Evolutionary conservation across 192 early-diverging fungal species (phyloP).

Genomic region (Podila clonocystis): DNA sequence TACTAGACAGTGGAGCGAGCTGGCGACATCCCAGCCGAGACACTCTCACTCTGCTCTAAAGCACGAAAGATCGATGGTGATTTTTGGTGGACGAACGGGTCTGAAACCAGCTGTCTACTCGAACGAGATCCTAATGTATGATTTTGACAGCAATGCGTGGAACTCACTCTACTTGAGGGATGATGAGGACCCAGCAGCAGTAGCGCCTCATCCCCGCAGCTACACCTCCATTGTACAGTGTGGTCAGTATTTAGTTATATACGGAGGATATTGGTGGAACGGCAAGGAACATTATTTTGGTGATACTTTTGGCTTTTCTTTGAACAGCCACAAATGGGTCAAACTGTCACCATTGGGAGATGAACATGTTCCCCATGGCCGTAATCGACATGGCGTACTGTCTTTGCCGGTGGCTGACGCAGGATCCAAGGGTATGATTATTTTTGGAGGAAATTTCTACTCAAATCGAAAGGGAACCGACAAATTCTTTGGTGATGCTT

Average conservation of each 20-base stretch:
- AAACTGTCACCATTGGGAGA: conserved; percentile 18
- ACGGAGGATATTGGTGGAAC: conserved; percentile 29
- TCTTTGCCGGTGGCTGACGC: conserved; percentile 5
- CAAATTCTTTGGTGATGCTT: conserved; percentile 30
- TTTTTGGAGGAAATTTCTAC: conserved; percentile 36
- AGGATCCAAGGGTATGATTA: conserved; percentile 28
- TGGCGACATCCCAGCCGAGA: conserved; percentile 29
- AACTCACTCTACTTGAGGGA: conserved; percentile 1
- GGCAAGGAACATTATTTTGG: conserved; percentile 33
- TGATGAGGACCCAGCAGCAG: conserved; percentile 9
- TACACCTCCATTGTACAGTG: conserved; percentile 30
- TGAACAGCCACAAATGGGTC: conserved; percentile 20
- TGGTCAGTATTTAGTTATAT: conserved; percentile 22
- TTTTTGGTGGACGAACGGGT: conserved; percentile 38
- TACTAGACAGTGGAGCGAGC: conserved; percentile 30
- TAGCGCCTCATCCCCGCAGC: conserved; percentile 33
- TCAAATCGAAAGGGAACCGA: conserved; percentile 14
- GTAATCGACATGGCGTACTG: conserved; percentile 32
- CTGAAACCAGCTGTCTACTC: conserved; percentile 32
- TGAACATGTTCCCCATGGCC: conserved; percentile 21
- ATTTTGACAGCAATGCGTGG: conserved; percentile 22
- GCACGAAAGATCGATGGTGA: conserved; percentile 17
- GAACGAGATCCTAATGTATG: conserved; percentile 26
- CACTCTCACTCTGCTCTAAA: conserved; percentile 26
- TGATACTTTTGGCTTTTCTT: conserved; percentile 30